These are phyloP conservation scores for Suillus bovinus DNA, from an alignment of 768 basidiomycete genomes.

Conservation along the genomic window DNA sequence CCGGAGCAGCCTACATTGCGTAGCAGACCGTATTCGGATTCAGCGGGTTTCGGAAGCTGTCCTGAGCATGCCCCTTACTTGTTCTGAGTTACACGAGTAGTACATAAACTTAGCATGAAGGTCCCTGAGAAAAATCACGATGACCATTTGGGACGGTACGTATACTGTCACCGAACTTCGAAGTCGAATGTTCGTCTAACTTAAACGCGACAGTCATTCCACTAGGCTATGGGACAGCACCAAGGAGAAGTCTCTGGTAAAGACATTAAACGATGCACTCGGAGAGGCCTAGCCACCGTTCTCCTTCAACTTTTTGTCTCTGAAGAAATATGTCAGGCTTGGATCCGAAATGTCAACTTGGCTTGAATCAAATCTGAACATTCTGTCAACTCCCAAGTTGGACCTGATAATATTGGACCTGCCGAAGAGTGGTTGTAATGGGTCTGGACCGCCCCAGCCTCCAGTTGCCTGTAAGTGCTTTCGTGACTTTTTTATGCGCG, in stretches of 20 bases:
- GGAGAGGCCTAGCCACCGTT: background rate
- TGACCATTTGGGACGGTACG: background rate
- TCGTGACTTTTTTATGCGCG: background rate
- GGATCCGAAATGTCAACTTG: too few species aligned
- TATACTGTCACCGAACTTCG: background rate
- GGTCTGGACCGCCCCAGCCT: background rate
- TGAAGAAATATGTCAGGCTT: background rate
- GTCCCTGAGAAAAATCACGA: background rate
- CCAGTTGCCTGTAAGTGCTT: background rate
- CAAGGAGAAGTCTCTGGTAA: background rate
- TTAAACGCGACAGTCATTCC: background rate
- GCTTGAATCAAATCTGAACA: too few species aligned
- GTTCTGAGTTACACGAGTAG: too few species aligned
- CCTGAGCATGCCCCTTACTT: background rate
- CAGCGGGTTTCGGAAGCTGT: conserved; percentile 1
- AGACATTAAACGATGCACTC: background rate
- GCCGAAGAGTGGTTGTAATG: background rate
- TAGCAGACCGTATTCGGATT: background rate
- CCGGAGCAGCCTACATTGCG: background rate
- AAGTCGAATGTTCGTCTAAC: background rate
- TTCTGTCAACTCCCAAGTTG: background rate
- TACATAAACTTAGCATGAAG: too few species aligned
- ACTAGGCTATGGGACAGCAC: background rate
- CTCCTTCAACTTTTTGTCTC: background rate
- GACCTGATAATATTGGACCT: background rate